Conservation (phyloP, 306 rosid species). For the Abrus precatorius region DNA sequence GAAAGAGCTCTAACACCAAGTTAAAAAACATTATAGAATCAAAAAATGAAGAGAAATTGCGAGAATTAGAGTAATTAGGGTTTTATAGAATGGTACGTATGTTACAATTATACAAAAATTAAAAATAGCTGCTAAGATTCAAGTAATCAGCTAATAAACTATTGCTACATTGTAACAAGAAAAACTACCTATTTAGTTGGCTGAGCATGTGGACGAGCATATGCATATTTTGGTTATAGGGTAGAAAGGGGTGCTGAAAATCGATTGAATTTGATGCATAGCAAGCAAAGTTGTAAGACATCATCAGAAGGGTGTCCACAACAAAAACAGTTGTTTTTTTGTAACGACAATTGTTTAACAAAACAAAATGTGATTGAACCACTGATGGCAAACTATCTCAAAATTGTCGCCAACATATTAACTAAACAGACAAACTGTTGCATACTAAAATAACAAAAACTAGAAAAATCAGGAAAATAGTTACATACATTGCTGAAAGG, state of each 20-base stretch:
- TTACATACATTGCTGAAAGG: conserved; percentile 76
- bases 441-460: conserved; percentile 60
- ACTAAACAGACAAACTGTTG: conserved; percentile 58
- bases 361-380: conserved; percentile 54
- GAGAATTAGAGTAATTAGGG: too few relatives aligned
- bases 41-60: too few relatives aligned
- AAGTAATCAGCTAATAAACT: too few relatives aligned
- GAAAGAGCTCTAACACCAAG: too few relatives aligned
- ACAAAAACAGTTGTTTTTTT: conserved; percentile 64
- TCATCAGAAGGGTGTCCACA: conserved; percentile 46
- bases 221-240: background rate
- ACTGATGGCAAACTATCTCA: conserved; percentile 58
- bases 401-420: conserved; percentile 62
- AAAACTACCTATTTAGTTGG: conserved; percentile 1
- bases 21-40: too few relatives aligned
- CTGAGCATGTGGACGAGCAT: background rate
- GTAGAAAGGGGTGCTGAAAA: too few relatives aligned
- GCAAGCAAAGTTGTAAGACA: conserved; percentile 36
- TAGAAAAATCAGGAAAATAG: conserved; percentile 62
- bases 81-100: too few relatives aligned
- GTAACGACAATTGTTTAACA: conserved; percentile 59
- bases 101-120: too few relatives aligned
- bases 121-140: too few relatives aligned
- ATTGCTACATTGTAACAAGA: background rate
- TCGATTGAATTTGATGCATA: background rate